Evolutionary conservation across 495 filamentous ascomycete species (phyloP), one percentile per base, ranked within the genome.

Genomic region (Penicillium verhagenii): DNA sequence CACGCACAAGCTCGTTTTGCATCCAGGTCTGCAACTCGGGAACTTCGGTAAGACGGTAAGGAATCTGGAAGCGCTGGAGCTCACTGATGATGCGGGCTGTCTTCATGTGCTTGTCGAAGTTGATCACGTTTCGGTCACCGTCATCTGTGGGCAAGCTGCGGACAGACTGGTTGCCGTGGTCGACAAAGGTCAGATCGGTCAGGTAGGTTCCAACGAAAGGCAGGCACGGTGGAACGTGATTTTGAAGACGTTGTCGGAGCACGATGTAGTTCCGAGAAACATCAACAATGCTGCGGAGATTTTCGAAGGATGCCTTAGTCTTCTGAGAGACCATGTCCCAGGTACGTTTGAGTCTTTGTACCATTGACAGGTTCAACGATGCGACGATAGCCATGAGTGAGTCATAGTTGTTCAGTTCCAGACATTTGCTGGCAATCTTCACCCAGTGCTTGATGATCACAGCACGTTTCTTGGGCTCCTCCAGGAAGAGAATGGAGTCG

Each of bases 181-280:
- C 92, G 19, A 96, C 87, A 45, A 80, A 80, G 23, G 79, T 82
- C 44, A 85, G 72, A 65, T 91, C 95, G 6, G 95, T 97, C 35
- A 97, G 80, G 66, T 96, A 97, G 59, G 92, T 96, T 46, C 95
- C 95, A n/a, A 99, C 80, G 61, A 97, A 99, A 1, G 95, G 95
- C 20, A 99, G 78, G 63, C 94, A 97, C 5, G 95, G 95, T 1
- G 94, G 90, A 4, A 95, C 87, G 42, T 93, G 89, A 60, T 87
- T 86, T 59, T 96, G 88, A 13, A 99, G 82, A 44, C 89, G 87
- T 59, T 87, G 84, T 42, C 95, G 90, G 25, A 99, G 86, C n/a
- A 88, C 85, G 37, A 89, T 87, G 66, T 96, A 92, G 72, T 99
- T 99, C 50, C 90, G 88, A 29, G 90, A 86, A 11, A 91, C 83